Conservation (phyloP, 768 basidiomycete genomes). For the Gloeophyllum trabeum region DNA sequence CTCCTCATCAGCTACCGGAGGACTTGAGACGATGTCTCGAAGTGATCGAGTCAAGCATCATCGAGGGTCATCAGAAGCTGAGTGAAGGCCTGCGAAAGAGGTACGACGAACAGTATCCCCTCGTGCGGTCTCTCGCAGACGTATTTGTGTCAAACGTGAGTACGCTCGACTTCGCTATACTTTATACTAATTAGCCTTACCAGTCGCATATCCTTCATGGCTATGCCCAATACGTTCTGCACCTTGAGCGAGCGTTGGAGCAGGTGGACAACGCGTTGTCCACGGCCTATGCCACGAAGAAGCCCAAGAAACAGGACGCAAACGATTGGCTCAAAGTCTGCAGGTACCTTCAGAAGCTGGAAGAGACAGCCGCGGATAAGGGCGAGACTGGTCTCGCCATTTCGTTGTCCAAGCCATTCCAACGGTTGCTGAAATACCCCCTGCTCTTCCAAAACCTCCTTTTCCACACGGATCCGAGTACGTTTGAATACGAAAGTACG, state of each 20-base stretch:
- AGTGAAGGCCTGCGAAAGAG: constrained; percentile 79
- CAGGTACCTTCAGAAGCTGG: constrained; percentile 63
- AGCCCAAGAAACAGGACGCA: constrained; percentile 73
- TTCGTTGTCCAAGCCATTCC: constrained; percentile 93
- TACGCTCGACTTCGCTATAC: constrained; percentile 8
- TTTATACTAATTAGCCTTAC: constrained; percentile 10
- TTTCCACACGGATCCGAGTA: constrained; percentile 94
- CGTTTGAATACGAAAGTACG: constrained; percentile 95
- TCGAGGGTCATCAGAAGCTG: constrained; percentile 82
- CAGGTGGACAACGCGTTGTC: constrained; percentile 77
- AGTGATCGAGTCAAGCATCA: constrained; percentile 75
- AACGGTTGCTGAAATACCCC: constrained; percentile 92
- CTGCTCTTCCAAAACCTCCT: constrained; percentile 95
- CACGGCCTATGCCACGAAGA: constrained; percentile 49
- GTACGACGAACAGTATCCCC: constrained; percentile 92
- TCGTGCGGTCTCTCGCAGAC: constrained; percentile 87
- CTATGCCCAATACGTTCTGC: constrained; percentile 91
- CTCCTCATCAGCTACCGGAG: constrained; percentile 77
- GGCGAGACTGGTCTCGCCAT: constrained; percentile 95
- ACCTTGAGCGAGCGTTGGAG: constrained; percentile 82
- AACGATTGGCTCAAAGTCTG: constrained; percentile 73
- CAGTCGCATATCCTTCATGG: constrained; percentile 91
- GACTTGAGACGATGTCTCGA: constrained; percentile 80
- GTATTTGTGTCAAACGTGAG: constrained; percentile 92
- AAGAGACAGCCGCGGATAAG: constrained; percentile 69